Evolutionary conservation across 441 rosid genomes (phyloP).

Genomic region (Corymbia citriodora): DNA sequence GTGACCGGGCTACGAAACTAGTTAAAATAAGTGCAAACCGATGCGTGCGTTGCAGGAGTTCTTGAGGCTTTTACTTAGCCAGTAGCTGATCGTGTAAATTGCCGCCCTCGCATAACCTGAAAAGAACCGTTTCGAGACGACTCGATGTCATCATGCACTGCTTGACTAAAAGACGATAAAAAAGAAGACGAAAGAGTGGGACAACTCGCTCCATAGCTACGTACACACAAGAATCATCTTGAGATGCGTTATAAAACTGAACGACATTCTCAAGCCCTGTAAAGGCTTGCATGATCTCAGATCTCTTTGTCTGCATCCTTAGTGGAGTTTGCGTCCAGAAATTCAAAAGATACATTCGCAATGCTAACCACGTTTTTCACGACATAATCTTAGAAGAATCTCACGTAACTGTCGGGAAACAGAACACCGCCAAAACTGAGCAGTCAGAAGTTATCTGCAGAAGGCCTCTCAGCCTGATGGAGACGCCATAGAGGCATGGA

Average conservation of each 20-base stretch:
- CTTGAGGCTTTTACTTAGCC: slow-evolving; percentile 50
- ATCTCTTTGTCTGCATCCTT: slow-evolving; percentile 89
- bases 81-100: slow-evolving; percentile 79
- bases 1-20: background rate
- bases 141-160: background rate
- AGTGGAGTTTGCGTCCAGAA: slow-evolving; percentile 22
- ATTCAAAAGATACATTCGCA: background rate
- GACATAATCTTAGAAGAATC: background rate
- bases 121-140: background rate
- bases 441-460: background rate
- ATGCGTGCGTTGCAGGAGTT: background rate
- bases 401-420: background rate
- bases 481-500: background rate
- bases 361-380: slow-evolving; percentile 68
- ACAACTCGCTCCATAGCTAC: slow-evolving; percentile 87
- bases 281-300: slow-evolving; percentile 60
- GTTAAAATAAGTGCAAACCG: background rate
- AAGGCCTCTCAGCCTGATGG: background rate
- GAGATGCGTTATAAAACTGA: slow-evolving; percentile 69
- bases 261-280: slow-evolving; percentile 92
- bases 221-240: slow-evolving; percentile 76
- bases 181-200: background rate
- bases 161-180: background rate
- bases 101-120: slow-evolving; percentile 95
- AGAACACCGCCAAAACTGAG: background rate